phyloP scores from a whole-genome alignment of 2,329 filamentous ascomycete species.

The Fusarium succisae region DNA sequence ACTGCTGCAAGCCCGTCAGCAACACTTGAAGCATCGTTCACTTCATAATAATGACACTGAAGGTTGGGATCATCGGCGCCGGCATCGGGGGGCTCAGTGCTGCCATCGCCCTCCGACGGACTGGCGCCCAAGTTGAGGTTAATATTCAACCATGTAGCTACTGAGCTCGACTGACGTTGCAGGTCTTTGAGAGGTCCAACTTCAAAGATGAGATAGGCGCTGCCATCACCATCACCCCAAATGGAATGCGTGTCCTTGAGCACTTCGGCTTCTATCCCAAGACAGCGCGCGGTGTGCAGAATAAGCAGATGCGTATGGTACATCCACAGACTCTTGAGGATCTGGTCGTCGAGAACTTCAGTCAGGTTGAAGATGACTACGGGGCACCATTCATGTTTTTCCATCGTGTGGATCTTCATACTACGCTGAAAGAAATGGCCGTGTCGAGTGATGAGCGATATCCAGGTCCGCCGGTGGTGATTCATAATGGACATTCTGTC shows the following conservation, averaged over 20 bases:
- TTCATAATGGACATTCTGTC: not conserved
- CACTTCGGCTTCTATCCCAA: not conserved
- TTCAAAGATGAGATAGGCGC: slow-evolving; percentile 3
- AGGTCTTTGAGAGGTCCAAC: not conserved
- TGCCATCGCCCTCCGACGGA: not conserved
- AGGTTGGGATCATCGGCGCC: not conserved
- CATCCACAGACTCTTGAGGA: not conserved
- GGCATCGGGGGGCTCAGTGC: not conserved
- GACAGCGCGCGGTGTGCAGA: not conserved
- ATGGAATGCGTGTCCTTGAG: not conserved
- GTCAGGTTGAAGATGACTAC: not conserved
- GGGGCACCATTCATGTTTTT: not conserved
- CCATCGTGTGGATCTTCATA: not conserved
- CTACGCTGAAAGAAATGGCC: not conserved
- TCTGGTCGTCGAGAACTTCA: not conserved
- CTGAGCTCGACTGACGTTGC: too few relatives aligned
- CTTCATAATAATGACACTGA: not conserved
- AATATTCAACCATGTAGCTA: too few relatives aligned
- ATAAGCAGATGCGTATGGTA: slow-evolving; percentile 4
- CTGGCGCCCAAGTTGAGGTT: not conserved
- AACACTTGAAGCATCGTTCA: too few relatives aligned
- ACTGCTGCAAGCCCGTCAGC: not conserved
- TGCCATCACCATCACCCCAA: not conserved
- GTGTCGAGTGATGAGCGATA: not conserved
- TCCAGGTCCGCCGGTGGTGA: not conserved